phyloP scores from a whole-genome alignment of 768 basidiomycete species.

The Rhizopogon roseolus region DNA sequence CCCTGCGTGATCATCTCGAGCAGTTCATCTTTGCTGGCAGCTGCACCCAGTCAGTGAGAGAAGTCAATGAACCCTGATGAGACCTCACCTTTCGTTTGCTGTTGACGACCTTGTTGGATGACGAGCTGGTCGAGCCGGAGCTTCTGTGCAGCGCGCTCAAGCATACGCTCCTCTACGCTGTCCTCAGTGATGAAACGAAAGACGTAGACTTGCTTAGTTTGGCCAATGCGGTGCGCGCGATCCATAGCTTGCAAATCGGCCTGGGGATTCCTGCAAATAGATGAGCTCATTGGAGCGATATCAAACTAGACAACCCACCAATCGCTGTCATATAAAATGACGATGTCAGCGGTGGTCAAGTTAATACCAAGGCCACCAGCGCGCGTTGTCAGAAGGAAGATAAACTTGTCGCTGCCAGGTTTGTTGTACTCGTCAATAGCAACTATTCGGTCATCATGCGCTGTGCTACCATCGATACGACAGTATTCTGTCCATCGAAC shows the following conservation, averaged over 20 bases:
- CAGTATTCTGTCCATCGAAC: slow-evolving; percentile 68
- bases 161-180: slow-evolving; percentile 92
- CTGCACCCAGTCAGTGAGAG: slow-evolving; percentile 30
- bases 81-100: slow-evolving; percentile 66
- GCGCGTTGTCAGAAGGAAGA: slow-evolving; percentile 93
- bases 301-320: slow-evolving; percentile 49
- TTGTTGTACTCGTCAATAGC: slow-evolving; percentile 99
- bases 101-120: slow-evolving; percentile 91
- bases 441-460: slow-evolving; percentile 92
- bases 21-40: slow-evolving; percentile 92
- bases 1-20: slow-evolving; percentile 98
- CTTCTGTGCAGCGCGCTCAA: slow-evolving; percentile 95
- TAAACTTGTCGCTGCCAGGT: slow-evolving; percentile 90
- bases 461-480: slow-evolving; percentile 92
- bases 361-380: slow-evolving; percentile 98
- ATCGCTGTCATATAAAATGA: slow-evolving; percentile 94
- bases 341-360: slow-evolving; percentile 89
- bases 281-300: slow-evolving; percentile 1
- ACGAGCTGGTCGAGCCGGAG: slow-evolving; percentile 92
- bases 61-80: not conserved
- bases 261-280: slow-evolving; percentile 82
- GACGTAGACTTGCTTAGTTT: slow-evolving; percentile 96
- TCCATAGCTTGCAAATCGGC: slow-evolving; percentile 99
- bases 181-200: slow-evolving; percentile 96
- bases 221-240: slow-evolving; percentile 93